phyloP scores from a whole-genome alignment of 495 filamentous ascomycete species.

The Apiosordaria backusii region DNA sequence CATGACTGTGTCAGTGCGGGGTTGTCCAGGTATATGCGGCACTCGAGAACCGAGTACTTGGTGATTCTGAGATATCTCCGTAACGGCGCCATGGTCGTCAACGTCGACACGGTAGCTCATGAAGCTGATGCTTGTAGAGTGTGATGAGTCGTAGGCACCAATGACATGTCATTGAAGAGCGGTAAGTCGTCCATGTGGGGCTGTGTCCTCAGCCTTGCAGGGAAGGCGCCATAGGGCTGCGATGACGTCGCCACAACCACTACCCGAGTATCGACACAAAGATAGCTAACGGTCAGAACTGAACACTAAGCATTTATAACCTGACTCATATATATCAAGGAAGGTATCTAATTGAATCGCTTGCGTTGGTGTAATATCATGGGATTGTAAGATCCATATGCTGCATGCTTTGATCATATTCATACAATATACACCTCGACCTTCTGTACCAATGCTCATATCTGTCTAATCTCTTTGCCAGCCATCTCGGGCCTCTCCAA shows the following conservation, averaged over 20 bases:
- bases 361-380: neutral
- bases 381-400: neutral
- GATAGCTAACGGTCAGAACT: no score
- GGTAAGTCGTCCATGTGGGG: neutral
- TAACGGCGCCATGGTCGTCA: conserved; percentile 67
- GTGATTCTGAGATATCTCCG: conserved; percentile 80
- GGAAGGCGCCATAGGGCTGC: neutral
- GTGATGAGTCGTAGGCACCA: neutral
- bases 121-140: neutral
- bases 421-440: neutral
- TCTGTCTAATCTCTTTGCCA: conserved; percentile 81
- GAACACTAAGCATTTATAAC: no score
- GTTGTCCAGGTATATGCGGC: conserved; percentile 90
- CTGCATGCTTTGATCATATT: conserved; percentile 1
- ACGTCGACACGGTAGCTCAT: no score
- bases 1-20: conserved; percentile 74
- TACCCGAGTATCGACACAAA: no score
- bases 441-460: conserved; percentile 45
- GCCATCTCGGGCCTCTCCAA: conserved; percentile 83
- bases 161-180: neutral
- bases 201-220: neutral
- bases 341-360: neutral
- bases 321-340: no score
- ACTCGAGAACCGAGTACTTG: conserved; percentile 88
- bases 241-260: neutral